Percentiles rank a stretch among this genome's conserved stretches.
Conservation (phyloP, 2,329 filamentous ascomycete genomes). For the Neonectria coccinea region DNA sequence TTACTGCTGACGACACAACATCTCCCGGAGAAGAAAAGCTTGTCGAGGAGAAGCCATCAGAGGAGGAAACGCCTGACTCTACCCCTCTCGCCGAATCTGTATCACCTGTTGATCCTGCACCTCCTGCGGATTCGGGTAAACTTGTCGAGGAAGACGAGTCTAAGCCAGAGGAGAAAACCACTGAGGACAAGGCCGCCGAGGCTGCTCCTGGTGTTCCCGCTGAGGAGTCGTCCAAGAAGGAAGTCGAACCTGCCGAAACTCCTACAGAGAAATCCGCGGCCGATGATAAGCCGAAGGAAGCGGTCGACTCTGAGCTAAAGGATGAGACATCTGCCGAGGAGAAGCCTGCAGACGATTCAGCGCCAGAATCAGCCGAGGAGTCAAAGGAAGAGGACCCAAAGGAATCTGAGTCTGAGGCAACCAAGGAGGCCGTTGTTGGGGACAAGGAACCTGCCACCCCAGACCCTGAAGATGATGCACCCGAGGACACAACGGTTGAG, state of each 20-base stretch:
- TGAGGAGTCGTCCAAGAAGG: not conserved
- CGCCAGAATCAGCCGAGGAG: constrained; percentile 1
- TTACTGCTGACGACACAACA: not conserved
- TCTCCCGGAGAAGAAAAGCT: not conserved
- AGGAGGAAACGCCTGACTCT: not conserved
- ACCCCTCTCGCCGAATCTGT: not conserved
- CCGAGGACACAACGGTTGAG: constrained; percentile 8
- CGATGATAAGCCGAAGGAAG: not conserved
- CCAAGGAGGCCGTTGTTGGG: constrained; percentile 3
- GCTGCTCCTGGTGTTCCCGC: not conserved
- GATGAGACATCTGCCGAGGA: constrained; percentile 1
- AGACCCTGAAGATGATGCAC: constrained; percentile 11
- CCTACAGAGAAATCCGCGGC: constrained; percentile 2
- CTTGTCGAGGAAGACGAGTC: not conserved
- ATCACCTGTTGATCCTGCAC: not conserved
- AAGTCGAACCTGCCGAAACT: not conserved
- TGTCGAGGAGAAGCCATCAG: not conserved
- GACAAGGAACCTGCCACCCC: constrained; percentile 2
- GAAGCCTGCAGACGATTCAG: constrained; percentile 2
- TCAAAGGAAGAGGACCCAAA: constrained; percentile 8
- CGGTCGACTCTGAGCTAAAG: not conserved
- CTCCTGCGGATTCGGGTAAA: not conserved
- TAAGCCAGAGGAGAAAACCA: constrained; percentile 6
- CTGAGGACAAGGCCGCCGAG: not conserved
- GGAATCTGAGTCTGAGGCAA: constrained; percentile 9